These are phyloP conservation scores for Alternaria gaisen DNA, from an alignment of 2,329 filamentous ascomycete genomes.

Conservation along the genomic window DNA sequence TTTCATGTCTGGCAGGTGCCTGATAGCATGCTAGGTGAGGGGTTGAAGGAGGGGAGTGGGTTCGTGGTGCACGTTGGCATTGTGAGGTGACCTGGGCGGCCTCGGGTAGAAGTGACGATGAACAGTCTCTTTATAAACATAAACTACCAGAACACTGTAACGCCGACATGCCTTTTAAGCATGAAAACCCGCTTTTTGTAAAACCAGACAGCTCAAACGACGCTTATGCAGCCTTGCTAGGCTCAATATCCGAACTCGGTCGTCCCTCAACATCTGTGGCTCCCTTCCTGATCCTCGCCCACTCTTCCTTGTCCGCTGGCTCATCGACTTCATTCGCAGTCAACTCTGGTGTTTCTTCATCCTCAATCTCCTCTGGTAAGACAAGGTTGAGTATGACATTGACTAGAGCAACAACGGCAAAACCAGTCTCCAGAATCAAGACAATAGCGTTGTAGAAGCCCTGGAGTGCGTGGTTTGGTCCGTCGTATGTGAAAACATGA, in stretches of 20 bases:
- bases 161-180: not conserved
- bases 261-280: constrained; percentile 29
- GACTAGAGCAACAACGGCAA: constrained; percentile 75
- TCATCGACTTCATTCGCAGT: constrained; percentile 54
- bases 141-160: not conserved
- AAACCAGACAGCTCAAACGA: not conserved
- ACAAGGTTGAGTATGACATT: constrained; percentile 77
- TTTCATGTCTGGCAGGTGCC: constrained; percentile 83
- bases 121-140: not conserved
- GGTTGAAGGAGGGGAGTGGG: constrained; percentile 70
- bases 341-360: constrained; percentile 59
- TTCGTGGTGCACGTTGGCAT: constrained; percentile 82
- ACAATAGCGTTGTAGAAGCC: constrained; percentile 76
- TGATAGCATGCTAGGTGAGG: constrained; percentile 67
- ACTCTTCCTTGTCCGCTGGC: constrained; percentile 52
- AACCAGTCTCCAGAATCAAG: constrained; percentile 65
- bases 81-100: constrained; percentile 25
- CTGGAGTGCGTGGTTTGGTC: constrained; percentile 70
- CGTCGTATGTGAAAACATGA: constrained; percentile 76
- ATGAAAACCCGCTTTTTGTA: not conserved
- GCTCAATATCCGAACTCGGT: constrained; percentile 25
- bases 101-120: not conserved
- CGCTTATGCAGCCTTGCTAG: constrained; percentile 18
- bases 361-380: constrained; percentile 79
- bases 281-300: constrained; percentile 45